Evolutionary conservation across 352 stramenopile genomes (phyloP), one percentile per base, ranked within the genome.

Genomic region (Pythium monospermum): DNA sequence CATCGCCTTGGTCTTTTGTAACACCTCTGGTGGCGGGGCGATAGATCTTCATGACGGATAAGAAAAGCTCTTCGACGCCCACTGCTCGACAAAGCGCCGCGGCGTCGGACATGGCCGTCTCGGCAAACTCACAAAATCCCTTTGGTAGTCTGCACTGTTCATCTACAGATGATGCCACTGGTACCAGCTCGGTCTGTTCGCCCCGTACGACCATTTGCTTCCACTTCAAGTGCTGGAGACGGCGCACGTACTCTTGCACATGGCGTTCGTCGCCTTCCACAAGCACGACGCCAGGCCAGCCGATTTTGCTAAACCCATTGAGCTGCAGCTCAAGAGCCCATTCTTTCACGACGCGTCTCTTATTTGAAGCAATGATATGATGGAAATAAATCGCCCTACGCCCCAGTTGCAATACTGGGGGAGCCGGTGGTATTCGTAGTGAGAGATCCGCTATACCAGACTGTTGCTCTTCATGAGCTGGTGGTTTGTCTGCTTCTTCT

Each of bases 1-100:
- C 4, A 22, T 41, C 13, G 6, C 35, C 2, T 41, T 41, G 33
- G 6, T 22, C 12, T 10, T 19, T 21, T 10, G n/a, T 21, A 25
- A 19, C 2, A 25, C 12, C 15, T 22, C 35, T 41, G 8, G 23
- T 41, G n/a, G 4, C 25, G 18, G 45, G 18, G 21, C 57, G 57
- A 28, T 90, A 89, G 43, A 90, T 90, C 54, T 90, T 87, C 74
- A 92, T 89, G 21, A 69, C 78, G 1, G 82, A 83, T 6, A 93
- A 65, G 42, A 93, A 93, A 26, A 93, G 68, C 27, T 74, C 64
- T 25, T 85, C 71, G 3, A 91, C 46, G 5, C 82, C 77, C 5
- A 55, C 64, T 23, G 53, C 63, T 10, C 61, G 59, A 43, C 82
- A 93, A 19, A 63, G 59, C 28, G 64, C 48, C 1, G 80, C 77